Evolutionary conservation across 2,329 filamentous ascomycete species (phyloP).

Genomic region (Aspergillus unguis): DNA sequence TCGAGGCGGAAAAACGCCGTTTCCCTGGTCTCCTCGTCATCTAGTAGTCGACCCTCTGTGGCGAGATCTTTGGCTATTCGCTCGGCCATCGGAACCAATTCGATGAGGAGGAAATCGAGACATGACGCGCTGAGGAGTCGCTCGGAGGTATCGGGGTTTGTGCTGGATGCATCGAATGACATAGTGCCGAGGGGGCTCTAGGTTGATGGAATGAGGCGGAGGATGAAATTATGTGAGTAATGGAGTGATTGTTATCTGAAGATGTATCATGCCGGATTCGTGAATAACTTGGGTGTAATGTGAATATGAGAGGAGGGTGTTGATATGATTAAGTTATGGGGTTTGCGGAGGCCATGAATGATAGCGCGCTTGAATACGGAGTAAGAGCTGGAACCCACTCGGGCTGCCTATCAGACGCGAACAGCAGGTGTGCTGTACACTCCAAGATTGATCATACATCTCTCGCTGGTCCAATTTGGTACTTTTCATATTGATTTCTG

Average conservation of each 20-base stretch:
- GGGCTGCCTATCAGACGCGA: too few relatives aligned
- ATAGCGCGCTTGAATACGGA: too few relatives aligned
- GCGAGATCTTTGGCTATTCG: constrained; percentile 71
- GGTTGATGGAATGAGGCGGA: neutral
- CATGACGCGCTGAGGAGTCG: constrained; percentile 78
- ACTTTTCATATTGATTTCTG: too few relatives aligned
- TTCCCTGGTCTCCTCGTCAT: constrained; percentile 73
- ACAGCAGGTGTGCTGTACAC: too few relatives aligned
- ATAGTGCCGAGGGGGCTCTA: constrained; percentile 41
- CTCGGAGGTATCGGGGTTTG: constrained; percentile 66
- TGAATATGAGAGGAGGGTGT: too few relatives aligned
- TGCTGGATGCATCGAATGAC: constrained; percentile 70
- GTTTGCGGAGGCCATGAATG: too few relatives aligned
- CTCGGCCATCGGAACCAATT: constrained; percentile 91
- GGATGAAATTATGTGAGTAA: neutral
- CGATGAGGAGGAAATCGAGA: constrained; percentile 92
- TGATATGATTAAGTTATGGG: too few relatives aligned
- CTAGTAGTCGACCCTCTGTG: constrained; percentile 27
- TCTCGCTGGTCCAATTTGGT: too few relatives aligned
- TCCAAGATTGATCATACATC: too few relatives aligned
- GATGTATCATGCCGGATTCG: too few relatives aligned
- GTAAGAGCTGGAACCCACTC: too few relatives aligned
- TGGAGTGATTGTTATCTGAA: neutral
- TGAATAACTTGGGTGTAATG: too few relatives aligned
- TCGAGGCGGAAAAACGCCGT: constrained; percentile 83